These are phyloP conservation scores for Arctostaphylos glauca DNA, from an alignment of 148 eudicot genomes.

Conservation along the genomic window DNA sequence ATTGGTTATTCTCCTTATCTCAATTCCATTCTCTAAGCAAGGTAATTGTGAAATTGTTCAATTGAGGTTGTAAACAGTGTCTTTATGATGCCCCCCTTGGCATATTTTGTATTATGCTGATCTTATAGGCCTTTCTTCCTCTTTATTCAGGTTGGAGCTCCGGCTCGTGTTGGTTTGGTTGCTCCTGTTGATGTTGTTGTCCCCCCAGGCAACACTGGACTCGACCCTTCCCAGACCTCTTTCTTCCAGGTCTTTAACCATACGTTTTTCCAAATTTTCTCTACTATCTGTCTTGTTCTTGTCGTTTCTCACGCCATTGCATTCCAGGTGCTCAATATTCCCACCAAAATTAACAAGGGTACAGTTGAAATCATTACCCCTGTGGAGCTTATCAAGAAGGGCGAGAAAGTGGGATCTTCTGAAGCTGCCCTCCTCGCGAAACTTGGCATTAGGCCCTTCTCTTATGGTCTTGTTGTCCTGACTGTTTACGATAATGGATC, in stretches of 20 bases:
- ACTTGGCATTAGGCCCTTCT: constrained; percentile 49
- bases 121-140: background rate
- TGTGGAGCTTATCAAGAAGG: constrained; percentile 57
- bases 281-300: background rate
- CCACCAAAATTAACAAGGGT: constrained; percentile 60
- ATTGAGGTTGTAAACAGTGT: background rate
- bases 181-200: constrained; percentile 53
- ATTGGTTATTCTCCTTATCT: too few relatives aligned
- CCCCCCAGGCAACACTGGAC: constrained; percentile 60
- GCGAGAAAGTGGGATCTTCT: constrained; percentile 55
- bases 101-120: background rate
- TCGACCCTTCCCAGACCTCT: constrained; percentile 55
- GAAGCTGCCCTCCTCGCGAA: constrained; percentile 52
- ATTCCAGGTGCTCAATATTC: constrained; percentile 47
- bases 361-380: constrained; percentile 55
- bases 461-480: constrained; percentile 41
- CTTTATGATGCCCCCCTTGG: too few relatives aligned
- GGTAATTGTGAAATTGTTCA: too few relatives aligned
- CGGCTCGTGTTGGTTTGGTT: constrained; percentile 54
- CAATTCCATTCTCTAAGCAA: too few relatives aligned
- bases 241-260: constrained; percentile 41
- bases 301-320: background rate
- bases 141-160: constrained; percentile 45
- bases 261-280: too few relatives aligned
- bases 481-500: constrained; percentile 51